Evolutionary conservation across 495 filamentous ascomycete genomes (phyloP).

Genomic region (Tuber microsphaerosporum): DNA sequence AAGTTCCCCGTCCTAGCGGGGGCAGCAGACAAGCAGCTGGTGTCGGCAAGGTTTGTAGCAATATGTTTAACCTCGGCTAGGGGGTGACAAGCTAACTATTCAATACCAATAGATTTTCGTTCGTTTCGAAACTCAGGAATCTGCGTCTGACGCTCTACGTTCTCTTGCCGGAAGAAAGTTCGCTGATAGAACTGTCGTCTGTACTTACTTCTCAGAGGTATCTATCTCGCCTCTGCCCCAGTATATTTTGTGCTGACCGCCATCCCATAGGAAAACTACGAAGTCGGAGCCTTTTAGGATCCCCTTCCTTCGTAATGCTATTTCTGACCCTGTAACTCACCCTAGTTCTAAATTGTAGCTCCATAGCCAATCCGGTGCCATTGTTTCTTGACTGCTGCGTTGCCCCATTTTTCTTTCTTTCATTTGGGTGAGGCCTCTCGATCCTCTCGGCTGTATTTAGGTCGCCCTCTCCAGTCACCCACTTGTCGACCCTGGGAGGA

Average conservation of each 20-base stretch:
- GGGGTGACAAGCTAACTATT: neutral
- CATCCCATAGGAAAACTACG: slow-evolving; percentile 37
- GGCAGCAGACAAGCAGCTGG: slow-evolving; percentile 73
- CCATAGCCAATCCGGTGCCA: neutral
- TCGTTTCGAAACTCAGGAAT: slow-evolving; percentile 74
- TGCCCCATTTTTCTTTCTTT: neutral
- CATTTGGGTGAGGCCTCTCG: neutral
- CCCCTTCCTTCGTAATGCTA: neutral
- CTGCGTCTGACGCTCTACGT: slow-evolving; percentile 73
- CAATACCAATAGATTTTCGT: slow-evolving; percentile 60
- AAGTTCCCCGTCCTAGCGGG: slow-evolving; percentile 79
- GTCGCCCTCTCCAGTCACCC: neutral
- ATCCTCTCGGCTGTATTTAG: neutral
- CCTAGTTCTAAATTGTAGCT: neutral
- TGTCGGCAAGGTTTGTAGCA: slow-evolving; percentile 61
- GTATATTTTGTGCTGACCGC: neutral
- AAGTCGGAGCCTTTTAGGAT: slow-evolving; percentile 41
- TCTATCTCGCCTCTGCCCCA: neutral
- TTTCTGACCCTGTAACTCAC: neutral
- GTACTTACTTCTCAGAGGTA: slow-evolving; percentile 90
- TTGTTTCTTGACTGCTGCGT: neutral
- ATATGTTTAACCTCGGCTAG: neutral
- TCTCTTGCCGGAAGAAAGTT: slow-evolving; percentile 91
- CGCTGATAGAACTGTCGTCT: slow-evolving; percentile 88
- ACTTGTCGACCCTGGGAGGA: neutral